phyloP scores from a whole-genome alignment of 768 basidiomycete species.

The Russula compacta region DNA sequence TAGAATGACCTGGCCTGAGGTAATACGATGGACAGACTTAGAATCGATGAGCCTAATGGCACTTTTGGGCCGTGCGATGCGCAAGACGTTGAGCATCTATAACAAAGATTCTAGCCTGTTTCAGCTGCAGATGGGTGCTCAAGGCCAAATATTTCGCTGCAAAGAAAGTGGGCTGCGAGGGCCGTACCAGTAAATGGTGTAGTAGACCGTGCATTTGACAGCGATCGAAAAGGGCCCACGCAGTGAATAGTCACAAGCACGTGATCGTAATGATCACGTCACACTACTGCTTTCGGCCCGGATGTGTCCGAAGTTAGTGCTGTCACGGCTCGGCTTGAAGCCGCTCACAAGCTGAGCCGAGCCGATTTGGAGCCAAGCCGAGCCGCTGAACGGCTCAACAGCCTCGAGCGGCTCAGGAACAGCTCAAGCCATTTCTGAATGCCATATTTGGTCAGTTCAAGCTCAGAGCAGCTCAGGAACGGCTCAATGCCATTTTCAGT shows the following conservation, averaged over 20 bases:
- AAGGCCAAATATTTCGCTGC: not conserved
- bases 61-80: not conserved
- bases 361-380: no score
- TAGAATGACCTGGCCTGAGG: constrained; percentile 90
- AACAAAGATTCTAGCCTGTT: not conserved
- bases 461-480: no score
- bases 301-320: no score
- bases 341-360: no score
- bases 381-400: no score
- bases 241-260: not conserved
- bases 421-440: no score
- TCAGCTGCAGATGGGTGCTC: not conserved
- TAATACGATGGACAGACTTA: constrained; percentile 75
- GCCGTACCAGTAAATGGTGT: not conserved
- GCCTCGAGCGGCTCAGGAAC: no score
- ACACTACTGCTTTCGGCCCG: not conserved
- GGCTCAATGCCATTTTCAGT: no score
- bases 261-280: constrained; percentile 4
- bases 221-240: not conserved
- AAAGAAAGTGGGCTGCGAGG: not conserved
- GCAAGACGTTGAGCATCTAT: not conserved
- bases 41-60: constrained; percentile 57
- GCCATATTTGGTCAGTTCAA: no score
- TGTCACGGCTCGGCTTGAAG: no score
- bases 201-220: not conserved